A percentile compares a stretch with the other conserved stretches of the same genome.
Evolutionary conservation across 2,329 filamentous ascomycete species (phyloP).

Genomic region (Talaromyces sp.): DNA sequence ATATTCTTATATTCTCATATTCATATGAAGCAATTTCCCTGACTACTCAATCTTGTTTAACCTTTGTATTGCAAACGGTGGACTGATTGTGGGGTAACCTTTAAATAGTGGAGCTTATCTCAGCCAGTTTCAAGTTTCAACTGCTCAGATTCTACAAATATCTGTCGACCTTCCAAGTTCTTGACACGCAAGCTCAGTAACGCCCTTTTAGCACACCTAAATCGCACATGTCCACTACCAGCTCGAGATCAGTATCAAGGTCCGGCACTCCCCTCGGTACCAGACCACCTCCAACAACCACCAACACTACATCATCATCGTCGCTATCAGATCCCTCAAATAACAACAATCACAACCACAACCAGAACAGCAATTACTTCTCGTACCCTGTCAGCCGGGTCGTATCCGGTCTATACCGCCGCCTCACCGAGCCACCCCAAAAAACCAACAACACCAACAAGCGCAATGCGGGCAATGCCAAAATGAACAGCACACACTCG

Average conservation of each 20-base stretch:
- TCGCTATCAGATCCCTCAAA: constrained; percentile 15
- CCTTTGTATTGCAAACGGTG: not conserved
- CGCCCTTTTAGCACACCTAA: not conserved
- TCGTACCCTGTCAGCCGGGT: constrained; percentile 52
- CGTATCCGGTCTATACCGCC: constrained; percentile 64
- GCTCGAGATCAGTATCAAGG: constrained; percentile 15
- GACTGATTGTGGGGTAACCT: constrained; percentile 1
- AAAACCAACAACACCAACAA: constrained; percentile 20
- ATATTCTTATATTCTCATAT: not conserved
- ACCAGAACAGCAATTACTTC: constrained; percentile 39
- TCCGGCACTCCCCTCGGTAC: constrained; percentile 17
- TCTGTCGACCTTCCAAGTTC: not conserved
- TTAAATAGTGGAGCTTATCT: not conserved
- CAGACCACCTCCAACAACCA: constrained; percentile 13
- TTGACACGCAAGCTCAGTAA: not conserved
- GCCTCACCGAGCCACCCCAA: constrained; percentile 51
- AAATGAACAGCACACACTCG: constrained; percentile 41
- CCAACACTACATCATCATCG: constrained; percentile 20
- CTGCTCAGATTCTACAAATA: not conserved
- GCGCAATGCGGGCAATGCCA: constrained; percentile 10
- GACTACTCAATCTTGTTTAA: not conserved
- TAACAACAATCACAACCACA: constrained; percentile 35
- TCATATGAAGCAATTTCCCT: not conserved
- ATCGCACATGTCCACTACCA: constrained; percentile 19
- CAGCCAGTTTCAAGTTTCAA: not conserved